Base-by-base conservation (phyloP, 2,329 filamentous ascomycete species). In the Calonectria leucothoes region DNA sequence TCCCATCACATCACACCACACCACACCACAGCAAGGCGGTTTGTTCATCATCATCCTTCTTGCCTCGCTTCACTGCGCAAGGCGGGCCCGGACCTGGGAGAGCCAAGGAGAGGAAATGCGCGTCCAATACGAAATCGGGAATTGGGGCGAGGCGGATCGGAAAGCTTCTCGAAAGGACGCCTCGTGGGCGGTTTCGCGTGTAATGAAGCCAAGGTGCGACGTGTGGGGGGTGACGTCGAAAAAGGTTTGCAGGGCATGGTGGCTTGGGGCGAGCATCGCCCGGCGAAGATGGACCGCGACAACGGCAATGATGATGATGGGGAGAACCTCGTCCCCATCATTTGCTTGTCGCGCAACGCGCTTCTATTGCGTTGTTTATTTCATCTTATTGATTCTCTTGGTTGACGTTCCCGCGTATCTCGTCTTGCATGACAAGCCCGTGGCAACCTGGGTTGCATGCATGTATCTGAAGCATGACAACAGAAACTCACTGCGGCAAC, bases 381-480 rank as follows among this genome's bases (percentile, higher is more conserved):
- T 17, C 12, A 5, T 6, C 14, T 8, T 17, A 3, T 27, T 8
- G 31, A 52, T 29, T n/a, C n/a, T n/a, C n/a, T 23, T 2, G 42
- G 12, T n/a, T 23, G 42, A 20, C 42, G 42, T 23, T 61, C 55
- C 35, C 55, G 33, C 55, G 55, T 61, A 61, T 61, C 12, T 10
- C 25, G n/a, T 35, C 51, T 27, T 61, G 55, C 55, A 61, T 61
- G 55, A 37, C 55, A 59, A 59, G 33, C 29, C 55, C 55, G 37
- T 59, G 55, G 35, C 55, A 61, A 61, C 55, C 37, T 39, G 55
- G 12, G 55, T 61, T 61, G 39, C 55, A 61, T 39, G 55, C 55
- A 61, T 61, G 55, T 61, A 61, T 61, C 55, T 61, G 55, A 61
- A 39, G 55, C 55, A 61, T 61, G 55, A 61, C 55, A 61, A 61